Evolutionary conservation across 768 basidiomycete species (phyloP), one percentile per base, ranked within the genome.

Genomic region (Mycena belliarum): DNA sequence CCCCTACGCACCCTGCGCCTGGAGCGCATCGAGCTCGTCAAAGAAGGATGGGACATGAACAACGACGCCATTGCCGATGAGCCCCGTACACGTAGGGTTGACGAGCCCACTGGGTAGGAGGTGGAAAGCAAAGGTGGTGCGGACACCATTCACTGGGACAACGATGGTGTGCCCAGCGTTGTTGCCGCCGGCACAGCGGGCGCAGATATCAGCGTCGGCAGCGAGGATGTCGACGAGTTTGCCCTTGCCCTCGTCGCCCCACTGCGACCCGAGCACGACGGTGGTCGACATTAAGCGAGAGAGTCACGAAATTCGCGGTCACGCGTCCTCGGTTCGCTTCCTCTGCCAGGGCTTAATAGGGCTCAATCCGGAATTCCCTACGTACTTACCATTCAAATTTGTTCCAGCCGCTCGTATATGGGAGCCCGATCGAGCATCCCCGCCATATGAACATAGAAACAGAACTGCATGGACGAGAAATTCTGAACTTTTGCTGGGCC

Each of bases 81-180:
- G 73, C 20, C 92, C 94, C 7, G 80, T 82, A 69, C 95, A 97
- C 52, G 81, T 75, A 0, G 89, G 87, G 74, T 97, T 97, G 65
- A 96, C 83, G 50, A 98, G 79, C 94, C 96, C 97, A 66, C 90
- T 91, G 1, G 97, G 97, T 26, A 98, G 78, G 16, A 98, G 77
- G 78, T 98, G 97, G 73, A 99, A 99, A 37, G 95, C 95, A 74
- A 91, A 98, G 2, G 87, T 94, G 64, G 83, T 95, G 74, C 86
- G 84, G 56, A 84, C 77, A 43, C 83, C 82, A 58, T 91, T 83
- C 24, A 83, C 72, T 6, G 88, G 87, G 6, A 86, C 92, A 62
- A 99, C 89, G 72, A 99, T 98, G 23, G 97, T 98, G 75, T 99
- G 97, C 2, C 97, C 97, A 23, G 97, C 97, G 70, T 99, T 99